These are phyloP conservation scores for Triticum timopheevii DNA, from an alignment of 176 grass and related monocot genomes.

Conservation along the genomic window DNA sequence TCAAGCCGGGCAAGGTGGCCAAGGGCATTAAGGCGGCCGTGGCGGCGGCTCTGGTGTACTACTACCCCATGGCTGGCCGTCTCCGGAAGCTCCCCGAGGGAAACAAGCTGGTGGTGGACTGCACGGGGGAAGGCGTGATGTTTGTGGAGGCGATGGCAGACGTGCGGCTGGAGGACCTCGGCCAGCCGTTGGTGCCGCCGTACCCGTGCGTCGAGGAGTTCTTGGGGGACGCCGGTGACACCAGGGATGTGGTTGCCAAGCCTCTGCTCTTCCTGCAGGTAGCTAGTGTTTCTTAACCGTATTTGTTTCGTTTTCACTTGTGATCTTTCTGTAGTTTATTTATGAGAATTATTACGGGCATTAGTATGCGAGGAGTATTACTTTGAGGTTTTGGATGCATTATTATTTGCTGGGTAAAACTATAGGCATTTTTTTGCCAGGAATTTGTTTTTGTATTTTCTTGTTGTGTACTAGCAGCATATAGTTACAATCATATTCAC, in stretches of 20 bases:
- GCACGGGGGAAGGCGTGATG: neutral
- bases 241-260: neutral
- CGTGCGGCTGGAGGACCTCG: neutral
- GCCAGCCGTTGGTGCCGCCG: neutral
- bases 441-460: too few species aligned
- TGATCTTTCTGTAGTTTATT: neutral
- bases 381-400: too few species aligned
- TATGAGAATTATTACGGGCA: too few species aligned
- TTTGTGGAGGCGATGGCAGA: neutral
- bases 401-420: too few species aligned
- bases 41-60: neutral
- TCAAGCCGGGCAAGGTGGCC: neutral
- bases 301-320: neutral
- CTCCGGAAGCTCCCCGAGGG: neutral
- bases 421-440: too few species aligned
- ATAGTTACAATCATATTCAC: too few species aligned
- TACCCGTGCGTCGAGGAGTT: slow-evolving; percentile 1
- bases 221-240: neutral
- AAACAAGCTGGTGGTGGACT: neutral
- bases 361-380: too few species aligned
- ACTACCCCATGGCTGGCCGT: neutral
- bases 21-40: neutral
- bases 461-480: too few species aligned
- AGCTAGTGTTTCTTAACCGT: neutral
- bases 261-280: neutral